Evolutionary conservation across 2,329 filamentous ascomycete genomes (phyloP).

Genomic region (Aspergillus cejpii): DNA sequence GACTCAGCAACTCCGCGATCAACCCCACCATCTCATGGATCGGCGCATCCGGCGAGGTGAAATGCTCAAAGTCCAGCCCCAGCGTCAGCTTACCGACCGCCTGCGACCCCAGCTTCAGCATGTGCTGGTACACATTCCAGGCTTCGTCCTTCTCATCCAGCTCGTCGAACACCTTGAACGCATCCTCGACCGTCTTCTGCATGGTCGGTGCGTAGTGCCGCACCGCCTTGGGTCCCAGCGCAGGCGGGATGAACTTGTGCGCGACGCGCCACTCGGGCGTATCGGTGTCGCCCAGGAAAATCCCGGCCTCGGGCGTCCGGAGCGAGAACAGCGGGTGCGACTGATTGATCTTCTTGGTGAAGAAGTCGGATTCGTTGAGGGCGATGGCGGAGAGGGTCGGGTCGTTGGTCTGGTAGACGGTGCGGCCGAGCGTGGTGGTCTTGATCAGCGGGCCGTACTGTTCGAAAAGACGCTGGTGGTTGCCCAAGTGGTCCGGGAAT

Average conservation of each 20-base stretch:
- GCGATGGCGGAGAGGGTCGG: slow-evolving; percentile 43
- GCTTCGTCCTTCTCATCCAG: slow-evolving; percentile 44
- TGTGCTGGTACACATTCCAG: slow-evolving; percentile 47
- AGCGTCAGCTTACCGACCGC: slow-evolving; percentile 43
- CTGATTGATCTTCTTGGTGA: slow-evolving; percentile 47
- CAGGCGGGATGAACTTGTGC: slow-evolving; percentile 58
- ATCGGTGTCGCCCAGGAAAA: slow-evolving; percentile 32
- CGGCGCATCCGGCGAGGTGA: slow-evolving; percentile 40
- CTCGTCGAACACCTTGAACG: slow-evolving; percentile 44
- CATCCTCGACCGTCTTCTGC: slow-evolving; percentile 49
- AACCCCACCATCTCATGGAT: slow-evolving; percentile 47
- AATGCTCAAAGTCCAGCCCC: slow-evolving; percentile 43
- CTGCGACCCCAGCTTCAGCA: slow-evolving; percentile 44
- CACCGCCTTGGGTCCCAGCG: slow-evolving; percentile 54
- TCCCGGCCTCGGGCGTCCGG: slow-evolving; percentile 23
- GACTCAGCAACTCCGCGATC: slow-evolving; percentile 47
- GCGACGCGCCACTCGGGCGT: slow-evolving; percentile 36
- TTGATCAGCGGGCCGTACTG: slow-evolving; percentile 49
- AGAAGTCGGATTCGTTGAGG: slow-evolving; percentile 48
- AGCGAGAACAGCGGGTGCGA: slow-evolving; percentile 27
- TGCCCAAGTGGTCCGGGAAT: slow-evolving; percentile 53
- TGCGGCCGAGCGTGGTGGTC: slow-evolving; percentile 48
- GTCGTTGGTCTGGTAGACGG: slow-evolving; percentile 48
- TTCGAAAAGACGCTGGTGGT: slow-evolving; percentile 50
- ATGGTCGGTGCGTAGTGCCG: slow-evolving; percentile 56